A percentile compares a stretch with the other conserved stretches of the same genome.
phyloP scores from a whole-genome alignment of 2,329 filamentous ascomycete species.

The Hypoxylon sp. region DNA sequence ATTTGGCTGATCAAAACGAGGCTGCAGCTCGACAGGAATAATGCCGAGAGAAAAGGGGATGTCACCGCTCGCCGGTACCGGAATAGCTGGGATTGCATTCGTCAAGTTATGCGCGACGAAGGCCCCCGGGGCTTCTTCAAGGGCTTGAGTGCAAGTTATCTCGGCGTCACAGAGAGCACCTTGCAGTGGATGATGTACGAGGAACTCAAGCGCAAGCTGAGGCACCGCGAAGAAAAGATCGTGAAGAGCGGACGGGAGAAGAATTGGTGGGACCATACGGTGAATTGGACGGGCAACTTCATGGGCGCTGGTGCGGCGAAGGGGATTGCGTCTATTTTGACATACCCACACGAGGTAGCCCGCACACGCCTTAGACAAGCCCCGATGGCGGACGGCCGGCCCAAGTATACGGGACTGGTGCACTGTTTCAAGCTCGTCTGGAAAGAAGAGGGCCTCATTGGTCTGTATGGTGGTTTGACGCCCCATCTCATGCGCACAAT shows the following conservation, averaged over 20 bases:
- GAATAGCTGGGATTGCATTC: slow-evolving; percentile 89
- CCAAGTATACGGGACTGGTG: slow-evolving; percentile 88
- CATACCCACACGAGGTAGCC: slow-evolving; percentile 94
- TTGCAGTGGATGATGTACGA: slow-evolving; percentile 96
- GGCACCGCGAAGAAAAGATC: slow-evolving; percentile 71
- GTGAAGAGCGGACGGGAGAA: slow-evolving; percentile 71
- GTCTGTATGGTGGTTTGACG: slow-evolving; percentile 90
- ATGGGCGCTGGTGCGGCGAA: slow-evolving; percentile 87
- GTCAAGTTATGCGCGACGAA: slow-evolving; percentile 83
- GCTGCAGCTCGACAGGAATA: slow-evolving; percentile 90
- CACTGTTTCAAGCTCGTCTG: slow-evolving; percentile 91
- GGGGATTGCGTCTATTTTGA: slow-evolving; percentile 83
- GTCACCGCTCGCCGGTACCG: slow-evolving; percentile 76
- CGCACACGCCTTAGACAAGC: slow-evolving; percentile 88
- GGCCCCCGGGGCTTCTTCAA: slow-evolving; percentile 87
- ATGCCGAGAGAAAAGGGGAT: slow-evolving; percentile 70
- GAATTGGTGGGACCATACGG: slow-evolving; percentile 78
- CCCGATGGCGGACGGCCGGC: slow-evolving; percentile 76
- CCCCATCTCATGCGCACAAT: slow-evolving; percentile 93
- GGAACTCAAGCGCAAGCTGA: slow-evolving; percentile 84
- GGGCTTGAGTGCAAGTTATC: slow-evolving; percentile 89
- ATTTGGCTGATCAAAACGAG: slow-evolving; percentile 98
- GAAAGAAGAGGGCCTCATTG: slow-evolving; percentile 88
- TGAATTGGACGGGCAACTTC: slow-evolving; percentile 84
- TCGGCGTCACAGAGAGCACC: slow-evolving; percentile 90